Conservation (phyloP, 2,329 filamentous ascomycete genomes). For the Stachybotrys echinatus region DNA sequence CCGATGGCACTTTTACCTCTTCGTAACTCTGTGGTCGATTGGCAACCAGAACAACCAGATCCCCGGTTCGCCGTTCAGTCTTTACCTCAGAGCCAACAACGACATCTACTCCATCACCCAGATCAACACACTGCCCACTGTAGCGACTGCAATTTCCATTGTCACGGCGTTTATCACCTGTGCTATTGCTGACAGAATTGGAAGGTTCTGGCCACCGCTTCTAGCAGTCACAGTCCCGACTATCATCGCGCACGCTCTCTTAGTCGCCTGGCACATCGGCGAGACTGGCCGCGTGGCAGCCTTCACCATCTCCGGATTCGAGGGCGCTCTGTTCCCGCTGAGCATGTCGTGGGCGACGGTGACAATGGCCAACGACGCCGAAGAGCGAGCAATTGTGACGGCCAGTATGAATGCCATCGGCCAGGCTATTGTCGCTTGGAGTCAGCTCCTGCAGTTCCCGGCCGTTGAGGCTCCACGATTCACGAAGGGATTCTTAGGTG, state of each 20-base stretch:
- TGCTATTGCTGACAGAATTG: constrained; percentile 23
- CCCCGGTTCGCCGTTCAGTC: constrained; percentile 27
- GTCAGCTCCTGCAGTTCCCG: constrained; percentile 31
- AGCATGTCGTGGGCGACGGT: constrained; percentile 35
- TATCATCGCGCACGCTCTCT: constrained; percentile 22
- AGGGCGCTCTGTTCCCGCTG: constrained; percentile 25
- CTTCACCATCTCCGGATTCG: constrained; percentile 31
- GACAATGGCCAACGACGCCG: constrained; percentile 29
- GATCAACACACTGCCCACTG: constrained; percentile 35
- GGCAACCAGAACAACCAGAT: constrained; percentile 31
- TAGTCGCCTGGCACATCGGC: constrained; percentile 30
- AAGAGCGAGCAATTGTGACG: constrained; percentile 34
- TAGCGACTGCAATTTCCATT: constrained; percentile 30
- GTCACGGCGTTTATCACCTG: constrained; percentile 26
- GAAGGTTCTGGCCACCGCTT: constrained; percentile 28
- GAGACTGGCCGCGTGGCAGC: constrained; percentile 28
- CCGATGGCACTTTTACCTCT: constrained; percentile 33
- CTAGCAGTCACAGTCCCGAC: constrained; percentile 25
- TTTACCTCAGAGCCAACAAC: constrained; percentile 33
- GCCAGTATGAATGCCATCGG: constrained; percentile 38
- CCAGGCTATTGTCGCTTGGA: constrained; percentile 33
- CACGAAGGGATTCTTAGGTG: constrained; percentile 18
- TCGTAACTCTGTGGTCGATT: constrained; percentile 30
- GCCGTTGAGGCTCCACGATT: constrained; percentile 29
- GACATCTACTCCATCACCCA: constrained; percentile 29